These are phyloP conservation scores for Rhizopus sp. DNA, from an alignment of 371 early-diverging fungal species.

Conservation along the genomic window DNA sequence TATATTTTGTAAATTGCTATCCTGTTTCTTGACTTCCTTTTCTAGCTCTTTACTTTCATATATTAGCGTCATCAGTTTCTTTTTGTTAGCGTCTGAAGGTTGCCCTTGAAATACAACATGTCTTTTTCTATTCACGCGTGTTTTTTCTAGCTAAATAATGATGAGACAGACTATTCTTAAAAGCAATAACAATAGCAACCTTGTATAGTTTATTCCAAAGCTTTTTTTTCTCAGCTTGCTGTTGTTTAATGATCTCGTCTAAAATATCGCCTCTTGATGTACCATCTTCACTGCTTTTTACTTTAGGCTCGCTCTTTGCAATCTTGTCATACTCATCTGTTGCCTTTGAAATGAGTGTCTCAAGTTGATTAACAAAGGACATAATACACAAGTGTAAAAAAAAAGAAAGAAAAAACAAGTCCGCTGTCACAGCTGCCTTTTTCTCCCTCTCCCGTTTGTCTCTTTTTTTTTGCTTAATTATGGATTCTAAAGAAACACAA, in stretches of 20 bases:
- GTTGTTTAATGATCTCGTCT: constrained; percentile 26
- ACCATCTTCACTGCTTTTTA: constrained; percentile 30
- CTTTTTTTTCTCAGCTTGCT: constrained; percentile 25
- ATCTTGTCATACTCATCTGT: constrained; percentile 34
- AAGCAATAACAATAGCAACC: constrained; percentile 12
- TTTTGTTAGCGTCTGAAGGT: constrained; percentile 2
- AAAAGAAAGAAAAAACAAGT: constrained; percentile 5
- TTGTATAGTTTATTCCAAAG: constrained; percentile 38
- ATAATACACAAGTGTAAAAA: constrained; percentile 3
- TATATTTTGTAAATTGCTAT: constrained; percentile 8
- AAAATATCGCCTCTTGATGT: constrained; percentile 26
- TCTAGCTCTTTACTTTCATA: constrained; percentile 11
- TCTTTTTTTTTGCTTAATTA: constrained; percentile 4
- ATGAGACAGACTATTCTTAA: neutral
- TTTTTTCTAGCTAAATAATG: constrained; percentile 14
- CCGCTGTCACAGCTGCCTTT: neutral
- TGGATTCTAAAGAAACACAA: constrained; percentile 13
- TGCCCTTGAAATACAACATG: constrained; percentile 14
- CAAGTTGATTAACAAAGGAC: constrained; percentile 14
- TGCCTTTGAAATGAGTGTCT: constrained; percentile 31
- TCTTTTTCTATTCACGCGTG: neutral
- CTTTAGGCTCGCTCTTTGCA: constrained; percentile 21
- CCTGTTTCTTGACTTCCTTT: constrained; percentile 5
- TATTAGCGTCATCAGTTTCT: constrained; percentile 11
- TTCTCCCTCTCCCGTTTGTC: neutral